Base-by-base conservation (phyloP, 805 yeast genomes). In the Ogataea ramenticola region DNA sequence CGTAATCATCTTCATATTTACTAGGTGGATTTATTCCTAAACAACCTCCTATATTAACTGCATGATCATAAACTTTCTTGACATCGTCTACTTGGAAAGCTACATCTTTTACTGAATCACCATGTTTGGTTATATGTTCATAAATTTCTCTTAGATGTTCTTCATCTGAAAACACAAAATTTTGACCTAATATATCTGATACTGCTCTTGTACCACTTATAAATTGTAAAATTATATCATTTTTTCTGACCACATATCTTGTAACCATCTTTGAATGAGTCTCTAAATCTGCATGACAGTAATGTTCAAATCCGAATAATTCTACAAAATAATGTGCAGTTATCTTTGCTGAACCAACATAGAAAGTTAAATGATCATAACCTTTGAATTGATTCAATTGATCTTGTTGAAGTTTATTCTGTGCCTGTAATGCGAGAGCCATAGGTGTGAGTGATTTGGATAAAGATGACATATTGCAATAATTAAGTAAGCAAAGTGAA, bases 51-150 rank as follows among this genome's bases (percentile, higher is more conserved):
- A 65, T 65, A 2, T 49, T 39, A 3, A 76, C 50, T 0, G 91
- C 86, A 33, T 62, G 61, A 1, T 58, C 48, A 48, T 59, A 81
- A 2, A 74, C 67, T 1, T 49, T 49, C 4, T 65, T 70, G 12
- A 77, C 77, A 51, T 80, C 66, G 4, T 61, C 65, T 0, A 85
- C 91, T n/a, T 56, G 56, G 52, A 86, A 82, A 0, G 87, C 75
- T 11, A 87, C 77, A 55, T 87, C 93, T 58, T 77, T 77, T n/a
- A 86, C 86, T 5, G 87, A 85, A 56, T 85, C 90, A 1, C 95
- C 91, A 59, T 87, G 96, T 5, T 52, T 58, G 6, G 58, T 53
- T 8, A 80, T 61, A 50, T 75, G 80, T 12, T 59, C 52, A 47
- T 71, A 74, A 20, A 80, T 72, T 26, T 64, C 68, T 16, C 26